Conservation (phyloP, 768 basidiomycete genomes). For the Candolleomyces aberdarensis region DNA sequence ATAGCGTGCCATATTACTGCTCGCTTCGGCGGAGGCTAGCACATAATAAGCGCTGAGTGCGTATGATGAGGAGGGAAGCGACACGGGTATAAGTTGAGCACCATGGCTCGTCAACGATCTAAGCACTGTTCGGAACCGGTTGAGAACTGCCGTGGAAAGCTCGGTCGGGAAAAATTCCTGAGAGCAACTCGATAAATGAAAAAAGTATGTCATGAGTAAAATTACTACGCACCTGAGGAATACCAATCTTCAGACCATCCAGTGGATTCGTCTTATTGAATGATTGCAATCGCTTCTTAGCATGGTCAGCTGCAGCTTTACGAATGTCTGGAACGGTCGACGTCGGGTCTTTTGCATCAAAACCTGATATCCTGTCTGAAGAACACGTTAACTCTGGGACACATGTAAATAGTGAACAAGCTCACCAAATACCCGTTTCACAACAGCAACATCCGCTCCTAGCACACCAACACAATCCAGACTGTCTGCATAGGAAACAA, state of each 20-base stretch:
- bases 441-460: slow-evolving; percentile 46
- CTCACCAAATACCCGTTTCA: slow-evolving; percentile 64
- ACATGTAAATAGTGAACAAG: slow-evolving; percentile 1
- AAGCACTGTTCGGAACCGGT: slow-evolving; percentile 46
- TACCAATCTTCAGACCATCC: slow-evolving; percentile 62
- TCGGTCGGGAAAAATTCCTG: slow-evolving; percentile 82
- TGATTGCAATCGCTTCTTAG: slow-evolving; percentile 13
- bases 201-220: neutral
- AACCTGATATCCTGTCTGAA: slow-evolving; percentile 44
- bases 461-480: slow-evolving; percentile 92
- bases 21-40: slow-evolving; percentile 91
- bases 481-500: slow-evolving; percentile 92
- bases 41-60: slow-evolving; percentile 95
- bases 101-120: slow-evolving; percentile 43
- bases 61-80: slow-evolving; percentile 62
- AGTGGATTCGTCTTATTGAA: slow-evolving; percentile 21
- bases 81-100: slow-evolving; percentile 67
- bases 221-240: slow-evolving; percentile 56
- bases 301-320: slow-evolving; percentile 15
- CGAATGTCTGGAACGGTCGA: slow-evolving; percentile 46
- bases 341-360: slow-evolving; percentile 76
- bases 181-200: neutral
- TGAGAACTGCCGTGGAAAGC: slow-evolving; percentile 43
- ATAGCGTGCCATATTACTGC: slow-evolving; percentile 87
- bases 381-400: neutral